Evolutionary conservation across 106 monocot species (phyloP).

Genomic region (Dendrobium huoshanense): DNA sequence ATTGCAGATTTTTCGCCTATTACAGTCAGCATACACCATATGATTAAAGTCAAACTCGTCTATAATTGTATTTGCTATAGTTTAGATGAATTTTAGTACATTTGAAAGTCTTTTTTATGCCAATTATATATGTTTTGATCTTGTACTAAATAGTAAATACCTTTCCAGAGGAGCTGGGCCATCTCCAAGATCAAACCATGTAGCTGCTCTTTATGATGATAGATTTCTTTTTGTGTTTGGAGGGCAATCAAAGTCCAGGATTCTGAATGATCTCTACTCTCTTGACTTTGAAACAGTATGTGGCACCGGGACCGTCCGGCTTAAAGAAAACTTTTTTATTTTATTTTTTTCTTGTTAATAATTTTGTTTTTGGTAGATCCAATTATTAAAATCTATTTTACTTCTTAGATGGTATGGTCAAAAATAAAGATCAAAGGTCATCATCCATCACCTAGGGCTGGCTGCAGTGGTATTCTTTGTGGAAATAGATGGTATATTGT

Average conservation of each 20-base stretch:
- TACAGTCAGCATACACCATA: not conserved
- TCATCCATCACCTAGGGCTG: conserved; percentile 90
- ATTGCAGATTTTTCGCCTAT: not conserved
- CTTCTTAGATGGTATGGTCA: conserved; percentile 93
- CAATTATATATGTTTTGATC: not conserved
- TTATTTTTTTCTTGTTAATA: not conserved
- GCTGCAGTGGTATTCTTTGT: conserved; percentile 82
- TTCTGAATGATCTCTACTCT: conserved; percentile 88
- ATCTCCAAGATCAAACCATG: conserved; percentile 81
- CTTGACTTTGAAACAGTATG: conserved; percentile 97
- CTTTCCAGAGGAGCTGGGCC: conserved; percentile 72
- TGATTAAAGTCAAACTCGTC: not conserved
- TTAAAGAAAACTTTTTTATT: not conserved
- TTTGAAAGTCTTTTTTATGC: not conserved
- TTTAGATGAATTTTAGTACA: not conserved
- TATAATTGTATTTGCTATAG: not conserved
- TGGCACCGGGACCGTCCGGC: not conserved
- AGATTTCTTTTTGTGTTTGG: conserved; percentile 83
- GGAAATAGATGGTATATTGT: conserved; percentile 95
- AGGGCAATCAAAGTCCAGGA: conserved; percentile 82
- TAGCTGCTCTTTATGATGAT: conserved; percentile 77
- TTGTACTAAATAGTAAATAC: conserved; percentile 3
- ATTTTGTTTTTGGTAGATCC: not conserved
- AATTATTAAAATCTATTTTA: conserved; percentile 5
- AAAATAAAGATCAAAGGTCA: conserved; percentile 65